A percentile compares a stretch with the other conserved stretches of the same genome.
Conservation (phyloP, 106 monocot genomes). For the Apostasia ramifera region DNA sequence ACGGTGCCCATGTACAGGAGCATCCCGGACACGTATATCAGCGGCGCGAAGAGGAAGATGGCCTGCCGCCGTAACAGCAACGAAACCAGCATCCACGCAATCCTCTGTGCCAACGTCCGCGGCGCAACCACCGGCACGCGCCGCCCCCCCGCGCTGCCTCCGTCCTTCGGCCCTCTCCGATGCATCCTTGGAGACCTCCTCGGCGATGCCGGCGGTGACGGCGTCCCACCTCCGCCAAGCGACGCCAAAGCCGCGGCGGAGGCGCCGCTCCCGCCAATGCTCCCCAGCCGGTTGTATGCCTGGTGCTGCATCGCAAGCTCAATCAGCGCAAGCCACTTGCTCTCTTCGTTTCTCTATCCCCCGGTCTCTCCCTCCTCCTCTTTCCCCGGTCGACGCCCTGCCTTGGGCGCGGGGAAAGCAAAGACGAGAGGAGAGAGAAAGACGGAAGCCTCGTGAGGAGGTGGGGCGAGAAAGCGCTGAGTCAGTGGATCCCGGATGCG, state of each 20-base stretch:
- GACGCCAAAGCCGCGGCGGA: not conserved
- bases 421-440: not conserved
- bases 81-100: conserved; percentile 50
- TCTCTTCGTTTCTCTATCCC: too few species aligned
- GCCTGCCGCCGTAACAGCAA: conserved; percentile 70
- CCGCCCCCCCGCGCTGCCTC: conserved; percentile 10
- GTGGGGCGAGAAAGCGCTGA: not conserved
- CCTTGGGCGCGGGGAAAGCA: conserved; percentile 2
- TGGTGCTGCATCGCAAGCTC: conserved; percentile 18
- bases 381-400: not conserved
- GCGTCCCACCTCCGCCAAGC: conserved; percentile 18
- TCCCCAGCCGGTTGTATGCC: conserved; percentile 50
- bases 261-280: conserved; percentile 27
- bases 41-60: conserved; percentile 85
- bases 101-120: conserved; percentile 30
- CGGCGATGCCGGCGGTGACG: conserved; percentile 63
- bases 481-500: too few species aligned
- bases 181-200: conserved; percentile 26
- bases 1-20: conserved; percentile 87
- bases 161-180: conserved; percentile 12
- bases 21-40: conserved; percentile 82
- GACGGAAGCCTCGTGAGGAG: not conserved
- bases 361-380: not conserved
- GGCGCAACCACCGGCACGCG: conserved; percentile 5
- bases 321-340: not conserved